A percentile compares a stretch with the other conserved stretches of the same genome.
These are phyloP conservation scores for Hygrophorus russula DNA, from an alignment of 768 basidiomycete species.

Conservation along the genomic window DNA sequence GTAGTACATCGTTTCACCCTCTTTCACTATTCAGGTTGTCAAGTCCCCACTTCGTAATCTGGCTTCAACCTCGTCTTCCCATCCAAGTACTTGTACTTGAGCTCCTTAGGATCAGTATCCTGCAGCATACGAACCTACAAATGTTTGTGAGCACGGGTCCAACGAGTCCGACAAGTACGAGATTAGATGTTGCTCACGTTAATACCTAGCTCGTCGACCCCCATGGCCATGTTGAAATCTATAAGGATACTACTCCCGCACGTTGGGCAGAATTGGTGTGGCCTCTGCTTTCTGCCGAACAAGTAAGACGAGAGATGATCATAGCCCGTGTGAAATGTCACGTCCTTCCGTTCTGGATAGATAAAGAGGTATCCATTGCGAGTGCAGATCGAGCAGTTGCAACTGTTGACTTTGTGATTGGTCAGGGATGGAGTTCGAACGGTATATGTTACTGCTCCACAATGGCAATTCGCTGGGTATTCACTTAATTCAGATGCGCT, in stretches of 20 bases:
- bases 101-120: not conserved
- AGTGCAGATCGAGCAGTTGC: conserved; percentile 7
- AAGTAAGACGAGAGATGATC: not conserved
- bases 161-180: not conserved
- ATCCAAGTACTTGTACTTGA: not conserved
- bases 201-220: not conserved
- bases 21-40: too few species aligned
- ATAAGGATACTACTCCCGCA: not conserved
- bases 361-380: conserved; percentile 10
- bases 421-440: conserved; percentile 9
- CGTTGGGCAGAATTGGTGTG: not conserved
- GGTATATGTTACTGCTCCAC: conserved; percentile 10
- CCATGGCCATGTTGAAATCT: not conserved
- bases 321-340: not conserved
- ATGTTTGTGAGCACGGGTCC: not conserved
- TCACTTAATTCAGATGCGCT: conserved; percentile 1
- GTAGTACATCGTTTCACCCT: too few species aligned
- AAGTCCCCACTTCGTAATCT: too few species aligned
- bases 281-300: not conserved
- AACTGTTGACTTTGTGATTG: conserved; percentile 3
- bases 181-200: not conserved
- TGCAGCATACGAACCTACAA: not conserved
- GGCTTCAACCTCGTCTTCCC: too few species aligned
- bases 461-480: conserved; percentile 13
- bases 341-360: not conserved